A percentile compares a stretch with the other conserved stretches of the same genome.
phyloP scores from a whole-genome alignment of 805 yeast genomes.

The Maudiozyma turicensis region DNA sequence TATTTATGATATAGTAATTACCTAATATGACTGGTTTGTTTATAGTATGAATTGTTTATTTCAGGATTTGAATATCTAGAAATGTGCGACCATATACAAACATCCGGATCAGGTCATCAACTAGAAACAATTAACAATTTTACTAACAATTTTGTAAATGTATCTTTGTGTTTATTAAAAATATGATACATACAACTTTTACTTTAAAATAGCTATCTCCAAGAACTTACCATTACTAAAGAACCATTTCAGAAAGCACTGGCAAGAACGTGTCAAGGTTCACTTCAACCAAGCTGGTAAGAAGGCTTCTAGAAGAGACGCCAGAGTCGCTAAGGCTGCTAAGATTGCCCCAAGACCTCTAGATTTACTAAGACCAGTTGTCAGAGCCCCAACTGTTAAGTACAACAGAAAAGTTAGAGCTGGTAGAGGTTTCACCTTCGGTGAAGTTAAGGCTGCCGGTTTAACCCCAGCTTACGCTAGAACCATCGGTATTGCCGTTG shows the following conservation, averaged over 20 bases:
- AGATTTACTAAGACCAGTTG: slow-evolving; percentile 93
- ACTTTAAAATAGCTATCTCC: slow-evolving; percentile 66
- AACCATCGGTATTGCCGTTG: slow-evolving; percentile 97
- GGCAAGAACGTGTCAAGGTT: slow-evolving; percentile 99
- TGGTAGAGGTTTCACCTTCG: slow-evolving; percentile 98
- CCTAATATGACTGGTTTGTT: no score
- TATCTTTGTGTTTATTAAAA: not conserved
- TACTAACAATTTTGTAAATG: slow-evolving; percentile 10
- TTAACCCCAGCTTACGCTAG: slow-evolving; percentile 90
- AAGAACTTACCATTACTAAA: slow-evolving; percentile 98
- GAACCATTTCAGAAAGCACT: slow-evolving; percentile 99
- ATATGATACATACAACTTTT: not conserved
- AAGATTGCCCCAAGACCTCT: slow-evolving; percentile 95
- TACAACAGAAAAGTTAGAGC: slow-evolving; percentile 99
- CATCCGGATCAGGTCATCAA: no score
- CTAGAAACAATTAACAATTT: not conserved
- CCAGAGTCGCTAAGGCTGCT: slow-evolving; percentile 92
- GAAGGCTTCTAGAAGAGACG: slow-evolving; percentile 92
- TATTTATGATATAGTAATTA: no score
- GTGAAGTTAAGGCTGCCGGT: slow-evolving; percentile 98
- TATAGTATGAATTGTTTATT: no score
- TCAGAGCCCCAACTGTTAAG: slow-evolving; percentile 96
- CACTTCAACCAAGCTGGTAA: slow-evolving; percentile 99
- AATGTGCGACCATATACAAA: no score
- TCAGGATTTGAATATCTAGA: no score